Percentiles rank a stretch among this genome's conserved stretches.
phyloP scores from a whole-genome alignment of 1,284 basidiomycete genomes.

The Naganishia albida region DNA sequence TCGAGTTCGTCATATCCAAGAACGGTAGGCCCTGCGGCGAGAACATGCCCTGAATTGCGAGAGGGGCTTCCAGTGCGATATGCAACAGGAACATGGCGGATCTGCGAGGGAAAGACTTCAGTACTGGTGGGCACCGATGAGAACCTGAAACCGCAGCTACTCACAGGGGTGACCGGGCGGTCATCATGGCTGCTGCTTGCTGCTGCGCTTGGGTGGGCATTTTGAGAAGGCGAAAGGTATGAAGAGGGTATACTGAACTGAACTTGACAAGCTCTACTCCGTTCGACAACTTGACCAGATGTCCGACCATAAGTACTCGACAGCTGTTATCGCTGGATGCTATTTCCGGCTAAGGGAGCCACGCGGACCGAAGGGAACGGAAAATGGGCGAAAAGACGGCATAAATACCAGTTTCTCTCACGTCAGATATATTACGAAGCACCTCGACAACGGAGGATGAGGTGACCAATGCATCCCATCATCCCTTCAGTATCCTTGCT shows the following conservation, averaged over 20 bases:
- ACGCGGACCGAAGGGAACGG: too few species aligned
- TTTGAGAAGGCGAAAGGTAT: too few species aligned
- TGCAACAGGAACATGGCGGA: slow-evolving; percentile 72
- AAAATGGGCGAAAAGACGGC: not conserved
- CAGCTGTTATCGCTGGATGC: not conserved
- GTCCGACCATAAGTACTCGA: not conserved
- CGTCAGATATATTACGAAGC: too few species aligned
- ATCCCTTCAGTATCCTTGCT: not conserved
- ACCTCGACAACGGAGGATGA: too few species aligned
- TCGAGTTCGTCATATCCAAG: slow-evolving; percentile 75
- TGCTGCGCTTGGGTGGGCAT: not conserved
- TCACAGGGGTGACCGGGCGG: slow-evolving; percentile 9
- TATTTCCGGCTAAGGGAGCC: too few species aligned
- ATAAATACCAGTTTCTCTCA: not conserved
- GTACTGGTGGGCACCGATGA: not conserved
- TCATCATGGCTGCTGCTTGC: slow-evolving; percentile 13
- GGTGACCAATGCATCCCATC: too few species aligned
- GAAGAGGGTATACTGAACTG: too few species aligned
- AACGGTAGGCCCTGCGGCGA: slow-evolving; percentile 67
- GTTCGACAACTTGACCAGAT: too few species aligned
- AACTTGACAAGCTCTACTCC: too few species aligned
- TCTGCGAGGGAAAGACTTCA: slow-evolving; percentile 46
- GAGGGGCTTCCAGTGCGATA: slow-evolving; percentile 70
- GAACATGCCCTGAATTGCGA: slow-evolving; percentile 72
- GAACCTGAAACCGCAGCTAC: not conserved